Evolutionary conservation across 2,329 filamentous ascomycete genomes (phyloP).

Genomic region (Phialophora macrospora): DNA sequence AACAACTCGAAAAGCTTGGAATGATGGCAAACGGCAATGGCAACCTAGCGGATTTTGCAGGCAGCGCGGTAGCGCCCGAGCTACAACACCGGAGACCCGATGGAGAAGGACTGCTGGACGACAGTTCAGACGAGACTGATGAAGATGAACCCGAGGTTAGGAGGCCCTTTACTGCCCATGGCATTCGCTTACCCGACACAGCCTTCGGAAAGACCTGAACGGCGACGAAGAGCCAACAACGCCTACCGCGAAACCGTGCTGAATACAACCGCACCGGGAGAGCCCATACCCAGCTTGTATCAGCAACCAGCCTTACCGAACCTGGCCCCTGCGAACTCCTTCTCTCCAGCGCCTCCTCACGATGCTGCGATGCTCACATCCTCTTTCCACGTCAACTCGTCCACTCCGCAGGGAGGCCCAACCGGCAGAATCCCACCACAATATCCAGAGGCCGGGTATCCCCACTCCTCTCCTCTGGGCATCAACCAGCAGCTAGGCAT

Average conservation of each 20-base stretch:
- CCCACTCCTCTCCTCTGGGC: conserved; percentile 33
- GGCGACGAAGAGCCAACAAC: conserved; percentile 45
- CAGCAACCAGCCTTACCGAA: conserved; percentile 35
- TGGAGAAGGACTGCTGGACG: conserved; percentile 39
- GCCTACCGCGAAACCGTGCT: conserved; percentile 38
- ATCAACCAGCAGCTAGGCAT: conserved; percentile 26
- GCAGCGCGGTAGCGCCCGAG: conserved; percentile 38
- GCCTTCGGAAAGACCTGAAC: conserved; percentile 55
- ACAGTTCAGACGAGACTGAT: conserved; percentile 39
- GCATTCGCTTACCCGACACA: conserved; percentile 40
- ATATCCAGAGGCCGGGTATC: conserved; percentile 21
- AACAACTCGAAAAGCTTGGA: conserved; percentile 66
- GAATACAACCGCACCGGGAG: conserved; percentile 28
- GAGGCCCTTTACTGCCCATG: conserved; percentile 29
- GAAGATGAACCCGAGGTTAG: conserved; percentile 42
- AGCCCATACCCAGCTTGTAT: conserved; percentile 28
- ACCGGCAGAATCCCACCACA: conserved; percentile 15
- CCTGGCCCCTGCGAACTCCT: conserved; percentile 36
- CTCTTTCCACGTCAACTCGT: conserved; percentile 33
- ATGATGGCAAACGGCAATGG: conserved; percentile 51
- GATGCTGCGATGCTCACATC: conserved; percentile 33
- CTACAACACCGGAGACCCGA: conserved; percentile 29
- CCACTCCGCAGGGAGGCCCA: conserved; percentile 23
- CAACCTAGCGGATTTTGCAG: conserved; percentile 59
- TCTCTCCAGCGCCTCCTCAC: conserved; percentile 31